These are phyloP conservation scores for Thelonectria discophora DNA, from an alignment of 2,329 filamentous ascomycete species.

Conservation along the genomic window DNA sequence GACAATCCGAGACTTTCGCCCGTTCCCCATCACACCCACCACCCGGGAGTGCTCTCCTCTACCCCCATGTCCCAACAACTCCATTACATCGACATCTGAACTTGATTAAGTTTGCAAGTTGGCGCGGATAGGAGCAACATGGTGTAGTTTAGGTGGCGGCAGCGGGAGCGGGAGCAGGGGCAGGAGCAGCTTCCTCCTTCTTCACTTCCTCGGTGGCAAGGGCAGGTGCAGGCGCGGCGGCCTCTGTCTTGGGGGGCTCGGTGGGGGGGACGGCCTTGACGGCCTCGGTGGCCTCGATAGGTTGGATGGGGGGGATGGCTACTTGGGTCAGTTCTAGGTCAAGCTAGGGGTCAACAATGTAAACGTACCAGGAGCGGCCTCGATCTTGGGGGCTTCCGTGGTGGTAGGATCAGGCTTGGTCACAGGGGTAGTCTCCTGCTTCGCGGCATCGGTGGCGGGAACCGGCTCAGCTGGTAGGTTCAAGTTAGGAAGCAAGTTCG, in stretches of 20 bases:
- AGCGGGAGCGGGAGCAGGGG: conserved; percentile 36
- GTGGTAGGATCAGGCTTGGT: conserved; percentile 40
- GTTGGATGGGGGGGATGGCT: conserved; percentile 33
- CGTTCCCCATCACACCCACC: conserved; percentile 5
- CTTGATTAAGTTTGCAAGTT: conserved; percentile 15
- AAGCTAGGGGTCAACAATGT: not conserved
- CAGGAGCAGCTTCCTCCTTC: conserved; percentile 29
- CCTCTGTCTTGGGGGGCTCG: conserved; percentile 40
- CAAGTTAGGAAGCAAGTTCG: conserved; percentile 26
- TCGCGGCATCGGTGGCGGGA: conserved; percentile 39
- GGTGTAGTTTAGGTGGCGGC: conserved; percentile 32
- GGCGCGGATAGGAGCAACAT: conserved; percentile 21
- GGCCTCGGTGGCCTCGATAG: conserved; percentile 33
- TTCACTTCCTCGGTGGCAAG: conserved; percentile 38
- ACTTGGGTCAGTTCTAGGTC: conserved; percentile 1
- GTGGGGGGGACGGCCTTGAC: conserved; percentile 42
- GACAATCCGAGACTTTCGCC: conserved; percentile 1
- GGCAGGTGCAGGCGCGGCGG: conserved; percentile 30
- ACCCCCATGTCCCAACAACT: conserved; percentile 14
- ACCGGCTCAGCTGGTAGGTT: conserved; percentile 36
- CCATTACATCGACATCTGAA: conserved; percentile 10
- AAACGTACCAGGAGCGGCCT: conserved; percentile 36
- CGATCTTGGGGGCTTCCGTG: conserved; percentile 42
- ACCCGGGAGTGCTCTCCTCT: conserved; percentile 8
- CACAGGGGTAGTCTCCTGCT: conserved; percentile 40